Base-by-base conservation (phyloP, 441 rosid genomes). In the Kokia cookei region DNA sequence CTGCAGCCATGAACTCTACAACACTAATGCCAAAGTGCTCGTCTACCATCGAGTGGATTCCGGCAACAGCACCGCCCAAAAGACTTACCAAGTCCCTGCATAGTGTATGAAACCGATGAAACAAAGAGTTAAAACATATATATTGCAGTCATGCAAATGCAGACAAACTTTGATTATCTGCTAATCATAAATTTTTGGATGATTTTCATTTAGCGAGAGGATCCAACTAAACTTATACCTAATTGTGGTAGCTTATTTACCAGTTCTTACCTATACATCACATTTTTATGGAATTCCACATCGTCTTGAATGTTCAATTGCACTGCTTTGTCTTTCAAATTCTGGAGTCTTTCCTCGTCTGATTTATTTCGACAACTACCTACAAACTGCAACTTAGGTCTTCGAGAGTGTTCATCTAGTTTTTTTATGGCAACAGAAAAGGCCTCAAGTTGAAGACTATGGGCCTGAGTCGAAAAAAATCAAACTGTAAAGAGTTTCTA, bases 1-100 rank as follows among this genome's bases (percentile, higher is more conserved):
- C 99, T 1, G 97, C 97, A 76, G 97, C 94, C 98, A 95, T 95
- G 76, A 85, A 95, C 85, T 95, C 99, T 32, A 93, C 99, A 59
- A 95, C 94, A 9, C 96, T 78, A 13, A 93, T 93, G 71, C 98
- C 97, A 65, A 95, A 93, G 71, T 93, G 98, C 85, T 95, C 97
- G 50, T 95, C 97, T 75, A 78, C 86, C 98, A 93, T 93, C n/a
- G 92, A 89, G 74, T 95, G 98, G 71, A 93, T 73, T 74, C 98
- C 97, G 0, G 86, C 93, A 68, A 86, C 84, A 17, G 95, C 95
- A 59, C 86, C 89, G 65, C 91, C 95, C 80, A 93, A 81, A 65
- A 88, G 89, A 50, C 75, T 81, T 69, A 88, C 82, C 82, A 91
- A 86, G 78, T 91, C 97, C 84, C 98, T 95, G 89, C 72, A 84